Percentiles rank a stretch among this genome's conserved stretches.
Evolutionary conservation across 306 rosid species (phyloP).

Genomic region (Mimosa bimucronata): DNA sequence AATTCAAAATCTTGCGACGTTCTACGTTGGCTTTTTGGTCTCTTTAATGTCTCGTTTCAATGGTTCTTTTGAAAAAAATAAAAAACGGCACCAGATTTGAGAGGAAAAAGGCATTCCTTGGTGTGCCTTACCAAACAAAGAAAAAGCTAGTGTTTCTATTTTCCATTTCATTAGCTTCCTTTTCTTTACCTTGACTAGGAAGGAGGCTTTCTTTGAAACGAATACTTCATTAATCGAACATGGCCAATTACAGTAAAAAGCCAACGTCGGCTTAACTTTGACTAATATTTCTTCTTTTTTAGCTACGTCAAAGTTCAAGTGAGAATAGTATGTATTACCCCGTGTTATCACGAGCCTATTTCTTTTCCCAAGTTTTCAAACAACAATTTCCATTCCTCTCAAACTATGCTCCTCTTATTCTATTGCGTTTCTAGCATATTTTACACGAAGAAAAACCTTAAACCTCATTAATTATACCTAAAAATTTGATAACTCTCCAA

Average conservation of each 20-base stretch:
- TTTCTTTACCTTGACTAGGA: slow-evolving; percentile 57
- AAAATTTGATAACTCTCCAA: no score
- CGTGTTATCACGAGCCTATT: not conserved
- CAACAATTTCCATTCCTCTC: not conserved
- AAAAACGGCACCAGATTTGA: slow-evolving; percentile 15
- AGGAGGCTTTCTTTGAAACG: slow-evolving; percentile 49
- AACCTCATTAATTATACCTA: no score
- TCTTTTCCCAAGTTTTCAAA: not conserved
- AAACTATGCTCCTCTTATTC: no score
- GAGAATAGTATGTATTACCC: not conserved
- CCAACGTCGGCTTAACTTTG: slow-evolving; percentile 44
- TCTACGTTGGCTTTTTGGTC: slow-evolving; percentile 40
- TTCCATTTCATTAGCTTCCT: slow-evolving; percentile 38
- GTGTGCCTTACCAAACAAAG: slow-evolving; percentile 43
- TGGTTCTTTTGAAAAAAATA: slow-evolving; percentile 49
- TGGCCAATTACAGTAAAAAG: slow-evolving; percentile 21
- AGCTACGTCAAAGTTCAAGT: not conserved
- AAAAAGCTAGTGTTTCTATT: slow-evolving; percentile 1
- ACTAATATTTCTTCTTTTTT: not conserved
- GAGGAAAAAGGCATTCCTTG: slow-evolving; percentile 34
- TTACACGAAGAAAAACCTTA: no score
- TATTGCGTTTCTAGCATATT: no score
- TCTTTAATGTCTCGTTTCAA: slow-evolving; percentile 43
- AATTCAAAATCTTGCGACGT: slow-evolving; percentile 62
- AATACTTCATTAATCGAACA: slow-evolving; percentile 45